Conservation (phyloP, 2,329 filamentous ascomycete genomes). For the Penicillium crustosum region DNA sequence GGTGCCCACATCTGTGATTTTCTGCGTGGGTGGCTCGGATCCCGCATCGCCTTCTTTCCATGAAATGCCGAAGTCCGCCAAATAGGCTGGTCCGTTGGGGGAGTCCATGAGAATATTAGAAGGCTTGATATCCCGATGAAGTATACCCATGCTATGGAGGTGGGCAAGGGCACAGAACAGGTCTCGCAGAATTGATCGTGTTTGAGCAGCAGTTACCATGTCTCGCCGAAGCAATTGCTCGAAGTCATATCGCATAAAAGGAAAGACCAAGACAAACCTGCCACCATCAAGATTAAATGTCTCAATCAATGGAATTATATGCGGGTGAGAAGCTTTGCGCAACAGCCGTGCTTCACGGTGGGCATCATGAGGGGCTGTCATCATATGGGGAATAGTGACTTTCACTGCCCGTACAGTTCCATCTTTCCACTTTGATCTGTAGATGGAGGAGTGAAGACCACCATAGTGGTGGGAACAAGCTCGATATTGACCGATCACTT, state of each 20-base stretch:
- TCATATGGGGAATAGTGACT: slow-evolving; percentile 72
- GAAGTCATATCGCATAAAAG: slow-evolving; percentile 75
- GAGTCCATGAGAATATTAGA: slow-evolving; percentile 77
- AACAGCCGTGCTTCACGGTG: slow-evolving; percentile 77
- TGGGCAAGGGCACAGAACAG: slow-evolving; percentile 69
- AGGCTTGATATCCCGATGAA: slow-evolving; percentile 93
- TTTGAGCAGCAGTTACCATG: slow-evolving; percentile 43
- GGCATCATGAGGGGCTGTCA: slow-evolving; percentile 79
- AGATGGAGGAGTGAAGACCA: slow-evolving; percentile 82
- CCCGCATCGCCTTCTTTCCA: slow-evolving; percentile 65
- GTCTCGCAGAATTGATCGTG: slow-evolving; percentile 59
- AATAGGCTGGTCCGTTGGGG: slow-evolving; percentile 67
- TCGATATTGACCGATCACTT: slow-evolving; percentile 55
- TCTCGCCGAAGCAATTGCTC: slow-evolving; percentile 61
- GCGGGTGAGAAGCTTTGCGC: slow-evolving; percentile 55
- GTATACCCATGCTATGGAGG: slow-evolving; percentile 72
- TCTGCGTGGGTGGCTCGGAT: slow-evolving; percentile 64
- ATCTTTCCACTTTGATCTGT: slow-evolving; percentile 58
- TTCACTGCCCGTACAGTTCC: slow-evolving; percentile 69
- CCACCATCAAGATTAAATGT: slow-evolving; percentile 69
- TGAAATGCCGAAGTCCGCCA: slow-evolving; percentile 90
- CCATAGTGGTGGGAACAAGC: slow-evolving; percentile 58
- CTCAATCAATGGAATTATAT: slow-evolving; percentile 68
- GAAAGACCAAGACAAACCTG: slow-evolving; percentile 77
- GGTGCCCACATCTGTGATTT: slow-evolving; percentile 91